Conservation (phyloP, 2,329 filamentous ascomycete genomes). For the Nothophaeocryptopus gaeumannii region DNA sequence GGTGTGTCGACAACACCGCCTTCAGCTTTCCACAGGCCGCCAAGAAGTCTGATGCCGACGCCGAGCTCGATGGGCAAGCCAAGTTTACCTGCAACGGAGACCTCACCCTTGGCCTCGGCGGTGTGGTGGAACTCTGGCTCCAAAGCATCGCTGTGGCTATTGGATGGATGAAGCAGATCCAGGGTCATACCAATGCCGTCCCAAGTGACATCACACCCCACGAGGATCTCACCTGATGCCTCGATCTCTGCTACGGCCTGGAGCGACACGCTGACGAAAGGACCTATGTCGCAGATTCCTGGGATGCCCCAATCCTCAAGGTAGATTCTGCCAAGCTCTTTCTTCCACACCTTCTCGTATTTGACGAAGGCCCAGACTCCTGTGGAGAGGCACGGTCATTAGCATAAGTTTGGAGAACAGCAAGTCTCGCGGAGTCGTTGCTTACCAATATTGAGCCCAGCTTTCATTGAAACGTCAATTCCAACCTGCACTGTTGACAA, state of each 20-base stretch:
- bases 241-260: slow-evolving; percentile 1
- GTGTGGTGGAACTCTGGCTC: slow-evolving; percentile 1
- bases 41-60: slow-evolving; percentile 6
- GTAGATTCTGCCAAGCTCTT: neutral
- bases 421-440: too few relatives aligned
- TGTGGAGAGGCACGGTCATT: too few relatives aligned
- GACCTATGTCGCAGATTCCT: neutral
- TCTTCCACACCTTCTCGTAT: neutral
- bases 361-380: neutral
- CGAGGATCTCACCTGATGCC: slow-evolving; percentile 6
- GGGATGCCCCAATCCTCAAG: neutral
- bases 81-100: slow-evolving; percentile 1
- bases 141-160: neutral
- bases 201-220: slow-evolving; percentile 8
- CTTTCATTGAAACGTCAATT: neutral
- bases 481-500: neutral
- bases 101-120: slow-evolving; percentile 3
- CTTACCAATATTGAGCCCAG: neutral
- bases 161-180: slow-evolving; percentile 2
- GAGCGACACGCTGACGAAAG: slow-evolving; percentile 6
- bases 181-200: slow-evolving; percentile 2
- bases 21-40: slow-evolving; percentile 1
- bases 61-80: slow-evolving; percentile 11
- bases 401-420: too few relatives aligned
- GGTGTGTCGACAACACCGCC: slow-evolving; percentile 6